Percentiles rank a stretch among this genome's conserved stretches.
Conservation (phyloP, 257 asterid species). For the Solanum lycopersicoides region DNA sequence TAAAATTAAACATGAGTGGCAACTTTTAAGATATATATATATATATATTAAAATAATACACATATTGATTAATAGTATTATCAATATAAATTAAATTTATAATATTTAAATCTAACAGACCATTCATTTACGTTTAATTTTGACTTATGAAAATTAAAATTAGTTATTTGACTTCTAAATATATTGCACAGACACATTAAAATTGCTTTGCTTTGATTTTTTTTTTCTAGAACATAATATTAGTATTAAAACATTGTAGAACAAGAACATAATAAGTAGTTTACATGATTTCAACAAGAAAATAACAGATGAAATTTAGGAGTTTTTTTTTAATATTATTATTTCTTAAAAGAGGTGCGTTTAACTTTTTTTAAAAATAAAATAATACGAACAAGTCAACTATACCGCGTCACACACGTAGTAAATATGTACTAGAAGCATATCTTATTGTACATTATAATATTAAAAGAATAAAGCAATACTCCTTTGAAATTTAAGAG, state of each 20-base stretch:
- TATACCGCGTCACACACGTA: background rate
- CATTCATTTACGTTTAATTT: background rate
- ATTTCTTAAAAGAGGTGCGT: background rate
- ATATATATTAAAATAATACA: no score
- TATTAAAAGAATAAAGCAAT: background rate
- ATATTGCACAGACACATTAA: background rate
- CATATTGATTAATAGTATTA: background rate
- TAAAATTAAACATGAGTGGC: background rate
- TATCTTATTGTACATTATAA: background rate
- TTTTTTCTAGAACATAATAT: background rate
- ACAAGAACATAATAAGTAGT: background rate
- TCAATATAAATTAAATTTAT: background rate
- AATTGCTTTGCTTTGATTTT: background rate
- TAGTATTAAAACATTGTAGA: background rate
- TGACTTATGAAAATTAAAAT: background rate
- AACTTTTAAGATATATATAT: no score
- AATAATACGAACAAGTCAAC: background rate
- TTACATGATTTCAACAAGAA: background rate
- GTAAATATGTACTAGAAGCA: background rate
- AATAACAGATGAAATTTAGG: background rate
- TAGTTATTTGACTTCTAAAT: background rate
- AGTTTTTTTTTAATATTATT: background rate
- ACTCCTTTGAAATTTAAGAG: background rate
- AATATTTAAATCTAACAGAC: background rate
- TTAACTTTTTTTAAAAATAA: background rate